Evolutionary conservation across 23 red algal genomes (phyloP), one percentile per base, ranked within the genome.

Genomic region (Cyanidium caldarium): DNA sequence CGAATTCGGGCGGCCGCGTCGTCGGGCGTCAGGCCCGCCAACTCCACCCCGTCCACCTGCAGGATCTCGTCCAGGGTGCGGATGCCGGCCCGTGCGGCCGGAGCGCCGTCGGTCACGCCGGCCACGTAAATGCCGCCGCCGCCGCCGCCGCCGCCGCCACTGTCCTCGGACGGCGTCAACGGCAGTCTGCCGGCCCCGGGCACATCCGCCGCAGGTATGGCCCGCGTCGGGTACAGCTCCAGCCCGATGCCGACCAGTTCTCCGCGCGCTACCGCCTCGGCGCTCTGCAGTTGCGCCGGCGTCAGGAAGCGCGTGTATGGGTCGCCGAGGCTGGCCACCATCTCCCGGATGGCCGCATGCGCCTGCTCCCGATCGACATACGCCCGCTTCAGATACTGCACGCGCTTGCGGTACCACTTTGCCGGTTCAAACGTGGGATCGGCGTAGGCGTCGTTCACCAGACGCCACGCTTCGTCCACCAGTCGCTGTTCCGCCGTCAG

Each of bases 301-400:
- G 72, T 82, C 17, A 98, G 69, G 45, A 98, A 87, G 34, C 92
- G 80, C 2, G 92, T 98, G 61, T 98, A 98, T 16, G 92, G 92
- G 44, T 98, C 92, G 17, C 67, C 71, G 20, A 98, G 44, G 43
- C 72, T 78, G 15, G 43, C 28, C 34, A 98, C 46, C 84, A 98
- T 98, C 15, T 98, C 71, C 15, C 80, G 69, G 68, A 98, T 88
- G 25, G 82, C 83, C 3, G 44, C 38, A 38, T 98, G 83, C 19
- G 44, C 84, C 1, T 88, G 79, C 1, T 83, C 80, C 44, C 40
- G 40, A 21, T 58, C 38, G 44, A 51, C 67, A 56, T 95, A 85
- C 21, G 71, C 41, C 16, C 44, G 30, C 68, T 84, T 83, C 21
- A 98, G 66, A 36, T 77, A 40, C 28, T 80, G 66, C 72, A 86